Conservation (phyloP, 768 basidiomycete genomes). For the Rhodotorula babjevae region DNA sequence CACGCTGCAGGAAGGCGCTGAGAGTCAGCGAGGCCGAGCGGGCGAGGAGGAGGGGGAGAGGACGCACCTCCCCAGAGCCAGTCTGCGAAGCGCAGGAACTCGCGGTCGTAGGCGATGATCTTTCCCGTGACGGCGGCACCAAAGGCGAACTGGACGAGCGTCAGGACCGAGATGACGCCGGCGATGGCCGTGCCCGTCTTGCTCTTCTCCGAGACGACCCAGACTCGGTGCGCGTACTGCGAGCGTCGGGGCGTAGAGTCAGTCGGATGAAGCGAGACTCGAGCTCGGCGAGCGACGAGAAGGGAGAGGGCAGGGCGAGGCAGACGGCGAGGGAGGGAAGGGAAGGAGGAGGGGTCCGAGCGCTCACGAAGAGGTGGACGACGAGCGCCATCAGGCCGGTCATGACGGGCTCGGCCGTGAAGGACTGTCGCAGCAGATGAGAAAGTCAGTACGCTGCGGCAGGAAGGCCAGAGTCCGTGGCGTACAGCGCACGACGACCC, state of each 20-base stretch:
- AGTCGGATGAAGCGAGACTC: not conserved
- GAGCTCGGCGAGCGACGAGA: not conserved
- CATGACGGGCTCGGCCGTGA: conserved; percentile 21
- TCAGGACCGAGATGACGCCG: not conserved
- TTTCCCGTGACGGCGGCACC: conserved; percentile 10
- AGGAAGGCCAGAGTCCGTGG: no score
- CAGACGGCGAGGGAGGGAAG: no score
- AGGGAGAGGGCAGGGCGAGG: not conserved
- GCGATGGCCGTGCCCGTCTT: not conserved
- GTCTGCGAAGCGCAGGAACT: conserved; percentile 12
- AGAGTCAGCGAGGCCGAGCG: not conserved
- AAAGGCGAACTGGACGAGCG: conserved; percentile 15
- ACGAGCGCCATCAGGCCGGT: conserved; percentile 6
- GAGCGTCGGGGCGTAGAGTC: no score
- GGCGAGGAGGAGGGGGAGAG: no score
- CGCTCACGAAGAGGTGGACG: not conserved
- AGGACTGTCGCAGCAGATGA: not conserved
- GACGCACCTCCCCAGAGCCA: conserved; percentile 23
- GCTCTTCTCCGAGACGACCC: conserved; percentile 11
- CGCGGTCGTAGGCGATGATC: conserved; percentile 17
- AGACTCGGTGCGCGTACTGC: conserved; percentile 15
- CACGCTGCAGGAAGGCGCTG: not conserved
- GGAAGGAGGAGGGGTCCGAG: no score
- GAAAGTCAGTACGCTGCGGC: not conserved
- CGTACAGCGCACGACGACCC: no score